phyloP scores from a whole-genome alignment of 441 rosid genomes.

The Rhodomyrtus psidioides region DNA sequence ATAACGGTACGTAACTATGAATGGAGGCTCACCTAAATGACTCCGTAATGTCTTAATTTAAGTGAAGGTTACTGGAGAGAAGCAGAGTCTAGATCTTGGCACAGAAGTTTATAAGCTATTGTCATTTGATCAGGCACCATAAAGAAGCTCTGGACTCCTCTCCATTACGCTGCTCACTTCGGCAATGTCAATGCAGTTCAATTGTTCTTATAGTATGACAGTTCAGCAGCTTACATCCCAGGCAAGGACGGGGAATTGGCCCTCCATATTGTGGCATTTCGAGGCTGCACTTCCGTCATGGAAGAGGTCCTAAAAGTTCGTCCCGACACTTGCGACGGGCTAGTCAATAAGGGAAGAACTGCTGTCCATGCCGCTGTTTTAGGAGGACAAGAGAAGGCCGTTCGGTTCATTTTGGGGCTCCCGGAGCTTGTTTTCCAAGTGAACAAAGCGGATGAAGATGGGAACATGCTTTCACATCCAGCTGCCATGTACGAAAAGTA shows the following conservation, averaged over 20 bases:
- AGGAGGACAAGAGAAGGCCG: slow-evolving; percentile 13
- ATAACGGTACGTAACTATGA: neutral
- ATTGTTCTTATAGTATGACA: neutral
- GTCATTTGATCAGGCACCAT: neutral
- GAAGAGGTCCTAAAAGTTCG: slow-evolving; percentile 11
- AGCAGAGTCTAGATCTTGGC: neutral
- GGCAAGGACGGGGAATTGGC: neutral
- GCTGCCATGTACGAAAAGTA: slow-evolving; percentile 15
- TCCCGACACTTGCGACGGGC: slow-evolving; percentile 24
- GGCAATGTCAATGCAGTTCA: neutral
- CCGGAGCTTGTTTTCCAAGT: slow-evolving; percentile 13
- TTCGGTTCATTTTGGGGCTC: slow-evolving; percentile 13
- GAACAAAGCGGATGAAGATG: slow-evolving; percentile 25
- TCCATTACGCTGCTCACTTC: neutral
- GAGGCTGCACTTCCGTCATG: slow-evolving; percentile 16
- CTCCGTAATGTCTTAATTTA: neutral
- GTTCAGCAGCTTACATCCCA: neutral
- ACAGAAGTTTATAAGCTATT: neutral
- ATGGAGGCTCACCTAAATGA: neutral
- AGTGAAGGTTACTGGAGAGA: neutral
- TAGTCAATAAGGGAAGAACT: slow-evolving; percentile 23
- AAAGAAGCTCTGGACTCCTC: neutral
- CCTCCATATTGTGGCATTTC: neutral
- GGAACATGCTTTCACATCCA: slow-evolving; percentile 36
- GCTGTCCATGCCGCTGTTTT: slow-evolving; percentile 31